These are phyloP conservation scores for Gossypium sturtianum DNA, from an alignment of 345 rosid genomes.

Conservation along the genomic window DNA sequence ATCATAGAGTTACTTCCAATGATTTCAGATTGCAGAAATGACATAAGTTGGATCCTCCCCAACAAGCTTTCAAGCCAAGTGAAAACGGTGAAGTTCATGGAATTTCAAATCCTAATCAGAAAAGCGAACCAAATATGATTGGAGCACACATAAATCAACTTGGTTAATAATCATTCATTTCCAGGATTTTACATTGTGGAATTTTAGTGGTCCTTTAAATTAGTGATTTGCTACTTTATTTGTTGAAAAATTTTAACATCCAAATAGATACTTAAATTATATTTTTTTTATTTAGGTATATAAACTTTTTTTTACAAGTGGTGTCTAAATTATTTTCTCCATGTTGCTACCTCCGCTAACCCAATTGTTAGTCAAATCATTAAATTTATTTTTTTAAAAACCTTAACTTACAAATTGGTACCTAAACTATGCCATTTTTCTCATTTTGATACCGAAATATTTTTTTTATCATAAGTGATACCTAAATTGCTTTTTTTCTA, in stretches of 20 bases:
- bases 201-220: neutral
- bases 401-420: too few relatives aligned
- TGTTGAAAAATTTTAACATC: neutral
- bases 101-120: neutral
- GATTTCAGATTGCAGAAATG: neutral
- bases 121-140: neutral
- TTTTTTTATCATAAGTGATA: too few relatives aligned
- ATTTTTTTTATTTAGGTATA: too few relatives aligned
- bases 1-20: neutral
- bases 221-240: neutral
- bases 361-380: too few relatives aligned
- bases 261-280: too few relatives aligned
- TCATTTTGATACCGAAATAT: too few relatives aligned
- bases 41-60: neutral
- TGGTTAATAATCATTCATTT: neutral
- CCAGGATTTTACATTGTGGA: neutral
- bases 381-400: too few relatives aligned
- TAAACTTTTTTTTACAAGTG: too few relatives aligned
- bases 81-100: neutral
- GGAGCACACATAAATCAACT: neutral
- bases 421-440: too few relatives aligned
- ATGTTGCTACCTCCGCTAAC: too few relatives aligned
- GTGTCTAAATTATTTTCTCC: too few relatives aligned
- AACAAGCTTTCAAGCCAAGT: neutral
- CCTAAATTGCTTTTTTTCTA: too few relatives aligned